Evolutionary conservation across 352 stramenopile genomes (phyloP), one percentile per base, ranked within the genome.

Genomic region (Blastocystis sp.): DNA sequence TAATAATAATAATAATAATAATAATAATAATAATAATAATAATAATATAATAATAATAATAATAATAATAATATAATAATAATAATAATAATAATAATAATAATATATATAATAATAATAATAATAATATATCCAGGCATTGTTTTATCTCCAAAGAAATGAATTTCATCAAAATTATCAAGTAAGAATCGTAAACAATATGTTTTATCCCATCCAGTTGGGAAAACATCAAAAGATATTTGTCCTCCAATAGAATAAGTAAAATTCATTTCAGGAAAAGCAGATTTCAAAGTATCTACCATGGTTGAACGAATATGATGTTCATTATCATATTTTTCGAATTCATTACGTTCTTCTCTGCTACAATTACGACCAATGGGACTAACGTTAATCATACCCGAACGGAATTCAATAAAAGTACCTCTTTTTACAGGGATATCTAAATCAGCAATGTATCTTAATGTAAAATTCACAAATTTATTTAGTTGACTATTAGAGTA

Each of bases 101-200:
- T n/a, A 21, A 24, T 40, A n/a, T 19, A 7, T 23, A 3, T n/a
- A 4, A 39, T 23, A 9, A 4, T 13, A 6, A 4, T 16, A 45
- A 6, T 55, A 13, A 7, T 42, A 55, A 30, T n/a, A 18, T n/a
- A n/a, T n/a, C n/a, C n/a, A n/a, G n/a, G 23, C 21, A 36, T 23
- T 2, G 41, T 52, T 25, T 62, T 62, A 16, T 62, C 52, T 27
- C 52, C 52, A 35, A 62, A 62, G 52, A 62, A 62, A 18, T 52
- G 32, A 18, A 62, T 62, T 27, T 62, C 35, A 13, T 47, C 24
- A 42, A 54, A 62, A n/a, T n/a, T n/a, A 16, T 62, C 5, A 4
- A 11, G 19, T 13, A 62, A 28, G 18, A 49, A 62, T 34, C 54
- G 52, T 3, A 62, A 21, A 52, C 52, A 62, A 42, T 62, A 62